Evolutionary conservation across 305 asterid genomes (phyloP).

Genomic region (Rubia balearica): DNA sequence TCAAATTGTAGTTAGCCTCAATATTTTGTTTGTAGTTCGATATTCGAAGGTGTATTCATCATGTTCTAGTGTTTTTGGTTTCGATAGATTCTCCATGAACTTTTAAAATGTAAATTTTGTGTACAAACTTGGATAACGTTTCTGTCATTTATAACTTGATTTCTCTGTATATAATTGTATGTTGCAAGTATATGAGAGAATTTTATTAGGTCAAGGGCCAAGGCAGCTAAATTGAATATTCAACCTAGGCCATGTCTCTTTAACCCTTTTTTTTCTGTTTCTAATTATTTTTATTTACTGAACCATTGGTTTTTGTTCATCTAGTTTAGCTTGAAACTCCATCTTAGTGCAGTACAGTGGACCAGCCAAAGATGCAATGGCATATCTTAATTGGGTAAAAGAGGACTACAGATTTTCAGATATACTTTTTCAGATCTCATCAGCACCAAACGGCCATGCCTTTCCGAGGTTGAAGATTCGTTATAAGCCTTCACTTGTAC

Average conservation of each 20-base stretch:
- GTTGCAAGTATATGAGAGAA: neutral
- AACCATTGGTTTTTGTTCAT: neutral
- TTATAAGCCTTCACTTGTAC: conserved; percentile 95
- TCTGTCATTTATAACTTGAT: neutral
- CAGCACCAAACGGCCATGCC: conserved; percentile 64
- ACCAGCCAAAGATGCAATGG: conserved; percentile 75
- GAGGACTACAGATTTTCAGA: conserved; percentile 68
- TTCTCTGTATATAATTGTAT: neutral
- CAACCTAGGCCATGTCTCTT: neutral
- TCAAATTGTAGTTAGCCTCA: neutral
- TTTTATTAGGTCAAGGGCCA: neutral
- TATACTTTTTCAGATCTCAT: conserved; percentile 72
- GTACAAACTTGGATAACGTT: neutral
- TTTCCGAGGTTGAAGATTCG: conserved; percentile 91
- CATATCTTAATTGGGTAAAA: conserved; percentile 75
- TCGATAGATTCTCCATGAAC: neutral
- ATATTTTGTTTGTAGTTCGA: neutral
- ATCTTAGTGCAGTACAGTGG: conserved; percentile 88
- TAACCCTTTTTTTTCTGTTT: neutral
- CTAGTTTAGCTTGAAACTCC: conserved; percentile 7
- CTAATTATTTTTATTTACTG: neutral
- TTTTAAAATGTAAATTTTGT: neutral
- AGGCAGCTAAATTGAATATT: neutral
- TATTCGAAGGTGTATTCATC: neutral
- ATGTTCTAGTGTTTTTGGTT: neutral